Evolutionary conservation across 805 yeast species (phyloP), one percentile per base, ranked within the genome.

Genomic region (Hanseniaspora pseudoguilliermondii): DNA sequence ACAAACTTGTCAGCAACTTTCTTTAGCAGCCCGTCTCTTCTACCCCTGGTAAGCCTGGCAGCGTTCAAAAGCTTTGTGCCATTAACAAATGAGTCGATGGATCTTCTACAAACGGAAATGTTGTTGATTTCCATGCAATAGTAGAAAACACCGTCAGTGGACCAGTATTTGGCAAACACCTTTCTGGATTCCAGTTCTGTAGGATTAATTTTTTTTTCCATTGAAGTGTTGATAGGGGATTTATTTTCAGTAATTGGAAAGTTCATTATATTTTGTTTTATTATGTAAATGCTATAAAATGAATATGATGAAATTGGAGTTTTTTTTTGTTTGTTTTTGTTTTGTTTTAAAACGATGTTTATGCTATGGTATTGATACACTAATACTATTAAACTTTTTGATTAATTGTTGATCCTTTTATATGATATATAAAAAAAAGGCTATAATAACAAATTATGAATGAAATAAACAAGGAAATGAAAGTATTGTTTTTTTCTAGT

Each of bases 151-250:
- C 83, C 82, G 64, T 86, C 95, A 65, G 86, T 95, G 65, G 86
- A 93, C 95, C 95, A 86, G 78, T 83, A 78, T n/a, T 93, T 85
- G 23, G 93, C 84, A 53, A 89, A 83, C 53, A 85, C 87, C 59
- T 78, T 69, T 52, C 71, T 57, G 68, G 68, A 16, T 57, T 56
- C 59, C 62, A 64, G 2, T 13, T 47, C 41, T 16, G 16, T 9
- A 15, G 9, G 21, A 15, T 39, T n/a, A 29, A 7, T 39, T 39
- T 7, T 39, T 39, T 46, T 34, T 50, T 16, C 11, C 21, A 16
- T 11, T 21, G 42, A 11, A 4, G 18, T 20, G 5, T 34, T 15
- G 18, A 13, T 16, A 13, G 21, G 42, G 20, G 25, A 15, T 15
- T 29, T 13, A 7, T 38, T 38, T 38, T 38, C 34, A 16, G 2